A percentile compares a stretch with the other conserved stretches of the same genome.
phyloP scores from a whole-genome alignment of 441 rosid species.

The Populus hybrid region DNA sequence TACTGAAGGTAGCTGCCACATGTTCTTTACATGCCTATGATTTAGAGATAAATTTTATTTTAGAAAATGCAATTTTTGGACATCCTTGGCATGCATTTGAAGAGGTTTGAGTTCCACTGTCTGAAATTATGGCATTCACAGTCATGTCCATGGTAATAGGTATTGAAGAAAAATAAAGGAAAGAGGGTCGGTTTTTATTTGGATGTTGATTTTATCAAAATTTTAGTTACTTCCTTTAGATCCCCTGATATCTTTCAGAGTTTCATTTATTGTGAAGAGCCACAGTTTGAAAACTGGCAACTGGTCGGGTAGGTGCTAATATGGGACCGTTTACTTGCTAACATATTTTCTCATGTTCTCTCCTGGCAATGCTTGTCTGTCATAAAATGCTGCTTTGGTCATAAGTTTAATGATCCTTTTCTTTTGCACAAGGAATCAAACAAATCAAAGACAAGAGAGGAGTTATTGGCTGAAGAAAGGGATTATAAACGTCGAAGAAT shows the following conservation, averaged over 20 bases:
- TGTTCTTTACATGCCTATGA: background rate
- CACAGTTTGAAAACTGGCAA: background rate
- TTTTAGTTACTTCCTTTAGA: background rate
- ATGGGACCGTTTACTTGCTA: background rate
- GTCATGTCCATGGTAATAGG: background rate
- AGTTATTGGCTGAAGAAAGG: constrained; percentile 92
- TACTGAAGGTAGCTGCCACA: background rate
- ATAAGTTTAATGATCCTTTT: background rate
- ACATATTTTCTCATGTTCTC: background rate
- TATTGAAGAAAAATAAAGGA: background rate
- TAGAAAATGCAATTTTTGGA: background rate
- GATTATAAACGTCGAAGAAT: constrained; percentile 94
- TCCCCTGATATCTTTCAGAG: background rate
- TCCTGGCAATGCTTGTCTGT: background rate
- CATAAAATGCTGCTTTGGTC: background rate
- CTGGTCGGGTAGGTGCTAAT: background rate
- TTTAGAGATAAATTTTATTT: too few species aligned
- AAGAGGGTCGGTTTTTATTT: background rate
- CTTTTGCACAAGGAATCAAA: constrained; percentile 45
- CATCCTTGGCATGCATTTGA: background rate
- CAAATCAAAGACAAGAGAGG: constrained; percentile 73
- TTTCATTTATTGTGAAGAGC: background rate
- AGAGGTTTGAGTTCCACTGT: background rate
- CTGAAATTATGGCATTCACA: background rate
- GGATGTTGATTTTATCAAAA: background rate